Evolutionary conservation across 257 asterid species (phyloP), one percentile per base, ranked within the genome.

Genomic region (Lycium ferocissimum): DNA sequence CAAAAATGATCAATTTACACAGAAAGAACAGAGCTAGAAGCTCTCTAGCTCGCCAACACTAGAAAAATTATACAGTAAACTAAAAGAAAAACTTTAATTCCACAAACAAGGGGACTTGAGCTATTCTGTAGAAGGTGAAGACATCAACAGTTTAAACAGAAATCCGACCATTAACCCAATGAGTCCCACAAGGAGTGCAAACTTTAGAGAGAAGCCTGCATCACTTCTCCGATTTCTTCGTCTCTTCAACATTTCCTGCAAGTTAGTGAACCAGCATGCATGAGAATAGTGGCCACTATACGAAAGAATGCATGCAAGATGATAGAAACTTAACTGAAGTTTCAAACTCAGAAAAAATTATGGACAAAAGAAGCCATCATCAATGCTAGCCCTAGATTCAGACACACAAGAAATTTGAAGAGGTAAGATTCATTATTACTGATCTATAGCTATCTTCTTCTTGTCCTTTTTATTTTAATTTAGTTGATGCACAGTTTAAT

Each of bases 161-260:
- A 91, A 81, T 20, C 93, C 92, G 3, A 81, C 88, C 86, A 85
- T 65, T 67, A 91, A 37, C 43, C 93, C 92, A 61, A 91, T 91
- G 81, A 91, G 10, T 53, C 90, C 92, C 81, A 88, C 92, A 43
- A 91, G n/a, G 79, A 89, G 80, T 1, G 93, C 90, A 82, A 91
- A 89, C 69, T 53, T 83, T 40, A 88, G 40, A 81, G 93, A 88
- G 83, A 91, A 89, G 38, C 91, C 87, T 20, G 89, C 57, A 20
- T 86, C 89, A 11, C 86, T 33, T 53, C 82, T 88, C 85, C 84
- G 65, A 47, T 67, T 88, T 87, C 80, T 91, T 72, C 91, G 83
- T 84, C 85, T 84, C 86, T 83, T 88, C 87, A 91, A 82, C 57
- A 87, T 9, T 22, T 89, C 91, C 92, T 91, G 88, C 73, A 85